Evolutionary conservation across 2,329 filamentous ascomycete species (phyloP), one percentile per base, ranked within the genome.

Genomic region (Elsinoe australis): DNA sequence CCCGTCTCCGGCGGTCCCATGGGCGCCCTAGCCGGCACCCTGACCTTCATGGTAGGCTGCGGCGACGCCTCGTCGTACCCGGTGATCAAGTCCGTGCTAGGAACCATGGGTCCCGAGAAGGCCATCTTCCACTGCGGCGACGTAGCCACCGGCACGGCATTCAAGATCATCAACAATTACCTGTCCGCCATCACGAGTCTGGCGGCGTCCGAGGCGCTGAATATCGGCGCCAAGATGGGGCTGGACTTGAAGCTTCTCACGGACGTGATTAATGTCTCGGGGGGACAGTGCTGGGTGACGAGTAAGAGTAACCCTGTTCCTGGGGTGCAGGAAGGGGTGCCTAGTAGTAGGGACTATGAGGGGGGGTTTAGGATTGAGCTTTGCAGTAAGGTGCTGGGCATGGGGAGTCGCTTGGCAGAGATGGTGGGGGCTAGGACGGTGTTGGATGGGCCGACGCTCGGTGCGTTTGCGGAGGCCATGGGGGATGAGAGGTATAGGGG

Each of bases 21-120:
- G 54, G 61, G 61, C n/a, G 64, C 64, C 5, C 47, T 57, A n/a
- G 56, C 55, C 5, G 63, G 56, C 2, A 65, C 61, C 1, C 54
- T 67, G 4, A 63, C 64, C 2, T 66, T 67, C 57, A 64, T 69
- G 55, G 52, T 68, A 8, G 66, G 66, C 12, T 59, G 55, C 12
- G 21, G 36, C 15, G 41, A 47, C 24, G 22, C 39, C 6, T 3
- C 7, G 4, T 21, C 44, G 32, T 51, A 53, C 41, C n/a, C 52
- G 4, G 17, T 29, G 18, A 51, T 51, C 17, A 51, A 39, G n/a
- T 22, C 35, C 2, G 42, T 57, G 9, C 51, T 56, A 29, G 7
- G 36, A 0, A 55, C 56, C 0, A 38, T 56, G 7, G 65, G 64
- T 3, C 58, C 58, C 21, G 51, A 58, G 5, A 54, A 64, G 47